phyloP scores from a whole-genome alignment of 169 alveolate genomes.

The Neospora caninum region DNA sequence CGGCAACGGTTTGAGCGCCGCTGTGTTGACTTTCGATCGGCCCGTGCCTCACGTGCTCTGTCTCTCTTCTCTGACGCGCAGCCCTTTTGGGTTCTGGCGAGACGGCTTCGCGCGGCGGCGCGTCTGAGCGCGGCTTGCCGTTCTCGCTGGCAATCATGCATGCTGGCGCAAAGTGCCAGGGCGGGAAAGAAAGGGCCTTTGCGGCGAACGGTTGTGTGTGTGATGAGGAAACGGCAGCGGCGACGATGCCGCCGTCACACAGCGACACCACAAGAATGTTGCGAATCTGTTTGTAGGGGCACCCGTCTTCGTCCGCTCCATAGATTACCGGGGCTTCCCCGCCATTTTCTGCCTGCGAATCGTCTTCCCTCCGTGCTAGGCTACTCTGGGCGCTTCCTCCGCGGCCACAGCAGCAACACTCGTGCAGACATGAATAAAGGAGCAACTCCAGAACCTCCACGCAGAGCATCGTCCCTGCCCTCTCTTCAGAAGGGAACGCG shows the following conservation, averaged over 20 bases:
- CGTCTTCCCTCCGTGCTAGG: neutral
- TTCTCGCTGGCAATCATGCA: too few species aligned
- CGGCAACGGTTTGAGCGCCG: slow-evolving; percentile 5
- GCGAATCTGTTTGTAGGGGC: neutral
- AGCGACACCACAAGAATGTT: neutral
- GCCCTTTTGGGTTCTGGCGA: neutral
- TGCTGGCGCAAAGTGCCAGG: neutral
- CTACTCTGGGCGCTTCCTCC: neutral
- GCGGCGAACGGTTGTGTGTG: neutral
- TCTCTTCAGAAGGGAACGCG: too few species aligned
- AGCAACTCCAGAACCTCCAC: neutral
- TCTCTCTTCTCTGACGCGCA: neutral
- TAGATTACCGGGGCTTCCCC: neutral
- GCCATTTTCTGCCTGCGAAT: neutral
- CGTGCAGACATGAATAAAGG: neutral
- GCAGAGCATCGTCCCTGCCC: neutral
- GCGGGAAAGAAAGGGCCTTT: neutral
- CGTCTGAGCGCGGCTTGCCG: too few species aligned
- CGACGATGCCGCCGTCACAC: slow-evolving; percentile 4
- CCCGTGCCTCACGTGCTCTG: neutral
- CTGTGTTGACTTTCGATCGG: neutral
- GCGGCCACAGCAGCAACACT: neutral
- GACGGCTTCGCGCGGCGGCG: too few species aligned
- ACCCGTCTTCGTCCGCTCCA: neutral
- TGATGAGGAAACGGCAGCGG: neutral